These are phyloP conservation scores for Ophiosphaerella narmari DNA, from an alignment of 2,329 filamentous ascomycete species.

Conservation along the genomic window DNA sequence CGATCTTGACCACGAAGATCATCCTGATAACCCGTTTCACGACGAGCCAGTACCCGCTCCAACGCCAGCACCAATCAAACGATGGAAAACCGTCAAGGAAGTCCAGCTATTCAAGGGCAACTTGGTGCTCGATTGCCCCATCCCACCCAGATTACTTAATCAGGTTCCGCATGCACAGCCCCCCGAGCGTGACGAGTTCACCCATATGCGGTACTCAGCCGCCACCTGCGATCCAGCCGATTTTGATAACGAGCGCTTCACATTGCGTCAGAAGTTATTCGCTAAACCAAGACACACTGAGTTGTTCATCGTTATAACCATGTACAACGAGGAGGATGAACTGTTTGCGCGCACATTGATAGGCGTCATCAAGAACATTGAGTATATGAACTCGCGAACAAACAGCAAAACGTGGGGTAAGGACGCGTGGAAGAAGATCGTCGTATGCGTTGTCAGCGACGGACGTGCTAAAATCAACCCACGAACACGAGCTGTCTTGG, in stretches of 20 bases:
- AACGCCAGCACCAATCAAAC: slow-evolving; percentile 68
- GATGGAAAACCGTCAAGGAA: slow-evolving; percentile 99
- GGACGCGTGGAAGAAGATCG: slow-evolving; percentile 99
- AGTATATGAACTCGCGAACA: slow-evolving; percentile 93
- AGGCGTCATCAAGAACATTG: slow-evolving; percentile 97
- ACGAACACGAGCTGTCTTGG: slow-evolving; percentile 83
- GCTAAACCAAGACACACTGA: slow-evolving; percentile 92
- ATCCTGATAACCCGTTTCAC: slow-evolving; percentile 39
- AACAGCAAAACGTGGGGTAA: slow-evolving; percentile 98
- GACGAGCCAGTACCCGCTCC: slow-evolving; percentile 55
- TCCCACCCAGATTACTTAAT: slow-evolving; percentile 84
- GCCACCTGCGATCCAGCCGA: slow-evolving; percentile 91
- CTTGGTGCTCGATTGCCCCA: slow-evolving; percentile 93
- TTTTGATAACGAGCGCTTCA: slow-evolving; percentile 89
- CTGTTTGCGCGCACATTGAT: slow-evolving; percentile 94
- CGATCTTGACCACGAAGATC: slow-evolving; percentile 52
- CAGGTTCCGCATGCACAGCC: slow-evolving; percentile 82
- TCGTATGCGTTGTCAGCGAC: slow-evolving; percentile 96
- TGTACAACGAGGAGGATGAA: slow-evolving; percentile 99
- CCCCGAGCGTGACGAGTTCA: slow-evolving; percentile 82
- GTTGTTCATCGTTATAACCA: slow-evolving; percentile 93
- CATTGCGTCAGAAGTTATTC: slow-evolving; percentile 86
- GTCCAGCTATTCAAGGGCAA: slow-evolving; percentile 97
- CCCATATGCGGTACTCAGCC: slow-evolving; percentile 90
- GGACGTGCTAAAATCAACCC: slow-evolving; percentile 97